Evolutionary conservation across 2,329 filamentous ascomycete genomes (phyloP).

Genomic region (Coniochaeta prunicola): DNA sequence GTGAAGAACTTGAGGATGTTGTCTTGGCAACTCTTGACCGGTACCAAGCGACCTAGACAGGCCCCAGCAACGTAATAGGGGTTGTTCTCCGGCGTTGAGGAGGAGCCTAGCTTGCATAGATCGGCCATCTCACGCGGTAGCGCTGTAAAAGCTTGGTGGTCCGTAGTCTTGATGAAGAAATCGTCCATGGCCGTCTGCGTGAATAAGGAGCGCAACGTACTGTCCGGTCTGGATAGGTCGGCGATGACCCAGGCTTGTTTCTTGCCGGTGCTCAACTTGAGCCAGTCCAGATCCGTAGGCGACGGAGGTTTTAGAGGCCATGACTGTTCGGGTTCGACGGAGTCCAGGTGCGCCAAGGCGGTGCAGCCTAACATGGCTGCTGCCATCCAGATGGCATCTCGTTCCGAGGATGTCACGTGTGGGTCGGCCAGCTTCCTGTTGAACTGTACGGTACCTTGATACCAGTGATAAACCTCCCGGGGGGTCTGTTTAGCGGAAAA

Average conservation of each 20-base stretch:
- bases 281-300: conserved; percentile 46
- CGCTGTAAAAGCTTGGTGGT: conserved; percentile 12
- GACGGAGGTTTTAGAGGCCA: conserved; percentile 47
- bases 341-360: conserved; percentile 36
- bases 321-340: conserved; percentile 31
- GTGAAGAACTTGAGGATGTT: conserved; percentile 37
- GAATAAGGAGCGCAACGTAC: conserved; percentile 29
- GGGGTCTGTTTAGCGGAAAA: conserved; percentile 15
- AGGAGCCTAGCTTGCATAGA: conserved; percentile 17
- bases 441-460: conserved; percentile 39
- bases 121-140: conserved; percentile 25
- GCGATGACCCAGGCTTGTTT: conserved; percentile 42
- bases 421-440: conserved; percentile 30
- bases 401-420: conserved; percentile 23
- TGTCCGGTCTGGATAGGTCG: conserved; percentile 38
- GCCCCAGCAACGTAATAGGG: conserved; percentile 25
- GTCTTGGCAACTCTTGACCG: conserved; percentile 24
- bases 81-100: conserved; percentile 15
- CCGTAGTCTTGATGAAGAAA: conserved; percentile 1
- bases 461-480: conserved; percentile 37
- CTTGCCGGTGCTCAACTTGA: conserved; percentile 50
- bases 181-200: neutral
- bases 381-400: conserved; percentile 40
- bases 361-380: conserved; percentile 38
- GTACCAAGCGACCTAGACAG: conserved; percentile 29